Conservation (phyloP, 1,139 yeast genomes). For the Hyphopichia pseudoburtonii region DNA sequence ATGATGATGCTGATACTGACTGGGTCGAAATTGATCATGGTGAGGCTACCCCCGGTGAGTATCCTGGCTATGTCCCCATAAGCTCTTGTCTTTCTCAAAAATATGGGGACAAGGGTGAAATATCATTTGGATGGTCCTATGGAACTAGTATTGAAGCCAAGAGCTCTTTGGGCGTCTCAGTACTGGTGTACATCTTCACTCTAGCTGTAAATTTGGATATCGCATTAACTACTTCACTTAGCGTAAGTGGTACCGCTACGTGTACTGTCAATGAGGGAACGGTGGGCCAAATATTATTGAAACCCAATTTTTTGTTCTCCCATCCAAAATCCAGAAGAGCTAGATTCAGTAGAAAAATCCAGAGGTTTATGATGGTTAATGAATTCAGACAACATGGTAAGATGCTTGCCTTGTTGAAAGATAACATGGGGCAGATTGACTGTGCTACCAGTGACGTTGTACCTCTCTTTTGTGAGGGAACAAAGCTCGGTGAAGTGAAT, state of each 20-base stretch:
- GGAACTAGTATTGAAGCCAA: neutral
- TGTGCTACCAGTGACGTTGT: constrained; percentile 27
- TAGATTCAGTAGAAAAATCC: constrained; percentile 9
- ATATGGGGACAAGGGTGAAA: constrained; percentile 18
- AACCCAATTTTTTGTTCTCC: constrained; percentile 16
- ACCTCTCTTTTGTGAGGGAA: constrained; percentile 18
- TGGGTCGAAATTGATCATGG: constrained; percentile 18
- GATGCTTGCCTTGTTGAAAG: constrained; percentile 13
- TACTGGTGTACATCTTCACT: constrained; percentile 6
- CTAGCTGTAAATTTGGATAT: constrained; percentile 10
- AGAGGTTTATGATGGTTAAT: constrained; percentile 11
- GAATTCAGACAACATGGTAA: constrained; percentile 13
- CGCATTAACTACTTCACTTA: constrained; percentile 4
- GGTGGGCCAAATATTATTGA: constrained; percentile 21
- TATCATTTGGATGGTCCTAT: constrained; percentile 15
- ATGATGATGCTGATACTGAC: constrained; percentile 5
- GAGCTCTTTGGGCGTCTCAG: neutral
- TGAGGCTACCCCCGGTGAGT: constrained; percentile 7
- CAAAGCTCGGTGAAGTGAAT: constrained; percentile 17
- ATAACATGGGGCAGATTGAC: constrained; percentile 11
- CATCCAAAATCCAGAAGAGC: constrained; percentile 13
- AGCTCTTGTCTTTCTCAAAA: constrained; percentile 25
- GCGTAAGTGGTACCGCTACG: constrained; percentile 12
- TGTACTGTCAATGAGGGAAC: constrained; percentile 18
- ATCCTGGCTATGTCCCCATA: constrained; percentile 23